A percentile compares a stretch with the other conserved stretches of the same genome.
phyloP scores from a whole-genome alignment of 257 asterid species.

The Penstemon barbatus region DNA sequence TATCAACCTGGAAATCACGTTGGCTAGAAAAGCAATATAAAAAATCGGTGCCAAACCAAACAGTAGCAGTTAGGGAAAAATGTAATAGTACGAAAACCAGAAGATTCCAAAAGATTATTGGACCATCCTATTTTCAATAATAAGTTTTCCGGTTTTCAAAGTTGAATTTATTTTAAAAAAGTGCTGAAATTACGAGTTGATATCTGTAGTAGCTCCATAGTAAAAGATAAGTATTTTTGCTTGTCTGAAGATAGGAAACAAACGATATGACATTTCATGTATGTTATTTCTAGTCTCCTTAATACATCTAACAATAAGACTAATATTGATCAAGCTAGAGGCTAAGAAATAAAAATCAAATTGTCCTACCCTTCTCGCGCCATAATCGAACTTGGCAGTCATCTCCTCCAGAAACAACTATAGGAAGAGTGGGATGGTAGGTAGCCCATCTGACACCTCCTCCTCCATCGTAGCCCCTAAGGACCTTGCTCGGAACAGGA shows the following conservation, averaged over 20 bases:
- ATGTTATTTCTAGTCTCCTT: no score
- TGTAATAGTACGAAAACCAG: neutral
- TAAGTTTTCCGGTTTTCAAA: conserved; percentile 3
- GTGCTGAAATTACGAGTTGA: neutral
- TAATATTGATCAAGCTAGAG: conserved; percentile 14
- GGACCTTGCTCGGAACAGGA: conserved; percentile 93
- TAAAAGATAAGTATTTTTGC: neutral
- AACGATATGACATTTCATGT: no score
- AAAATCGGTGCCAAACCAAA: neutral
- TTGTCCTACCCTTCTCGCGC: conserved; percentile 88
- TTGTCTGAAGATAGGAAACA: neutral
- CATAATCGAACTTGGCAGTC: conserved; percentile 96
- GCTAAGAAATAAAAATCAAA: neutral
- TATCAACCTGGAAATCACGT: neutral
- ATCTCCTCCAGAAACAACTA: conserved; percentile 97
- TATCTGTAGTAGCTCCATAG: neutral
- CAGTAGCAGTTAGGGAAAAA: neutral
- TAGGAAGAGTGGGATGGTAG: conserved; percentile 91
- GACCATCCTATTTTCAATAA: neutral
- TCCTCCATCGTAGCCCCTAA: conserved; percentile 97
- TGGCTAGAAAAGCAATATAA: conserved; percentile 1
- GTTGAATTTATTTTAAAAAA: neutral
- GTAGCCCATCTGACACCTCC: conserved; percentile 83
- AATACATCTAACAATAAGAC: conserved; percentile 3
- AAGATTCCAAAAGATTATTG: neutral